A percentile compares a stretch with the other conserved stretches of the same genome.
Evolutionary conservation across 139 green algal genomes (phyloP).

Genomic region (Picochlorum sp.): DNA sequence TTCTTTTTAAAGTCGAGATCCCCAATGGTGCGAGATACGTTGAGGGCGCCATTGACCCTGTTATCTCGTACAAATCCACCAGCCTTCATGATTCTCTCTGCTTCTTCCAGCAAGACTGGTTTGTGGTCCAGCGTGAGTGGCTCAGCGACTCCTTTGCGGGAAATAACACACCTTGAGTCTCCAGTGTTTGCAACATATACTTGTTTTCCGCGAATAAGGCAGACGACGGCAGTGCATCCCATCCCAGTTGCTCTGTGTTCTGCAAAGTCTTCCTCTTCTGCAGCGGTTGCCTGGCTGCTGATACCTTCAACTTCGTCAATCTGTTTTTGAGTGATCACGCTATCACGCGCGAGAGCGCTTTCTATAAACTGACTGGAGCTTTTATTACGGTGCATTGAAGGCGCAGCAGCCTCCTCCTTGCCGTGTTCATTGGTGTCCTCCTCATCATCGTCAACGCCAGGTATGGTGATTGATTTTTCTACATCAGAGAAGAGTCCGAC

Average conservation of each 20-base stretch:
- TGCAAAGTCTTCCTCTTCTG: slow-evolving; percentile 10
- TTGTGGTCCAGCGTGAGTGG: slow-evolving; percentile 77
- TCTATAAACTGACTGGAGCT: too few species aligned
- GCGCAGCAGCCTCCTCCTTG: too few species aligned
- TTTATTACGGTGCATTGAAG: too few species aligned
- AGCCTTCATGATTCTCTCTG: slow-evolving; percentile 67
- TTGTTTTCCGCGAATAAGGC: slow-evolving; percentile 10
- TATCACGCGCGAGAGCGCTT: too few species aligned
- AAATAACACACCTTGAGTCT: slow-evolving; percentile 76
- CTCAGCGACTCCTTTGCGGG: slow-evolving; percentile 39
- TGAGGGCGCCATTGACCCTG: slow-evolving; percentile 89
- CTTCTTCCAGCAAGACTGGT: slow-evolving; percentile 64
- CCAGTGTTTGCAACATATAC: slow-evolving; percentile 44
- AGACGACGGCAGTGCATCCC: slow-evolving; percentile 27
- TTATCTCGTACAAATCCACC: slow-evolving; percentile 57
- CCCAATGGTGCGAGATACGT: slow-evolving; percentile 88
- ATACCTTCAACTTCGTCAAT: background rate
- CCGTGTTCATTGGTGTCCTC: too few species aligned
- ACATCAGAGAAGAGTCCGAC: too few species aligned
- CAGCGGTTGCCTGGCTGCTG: background rate
- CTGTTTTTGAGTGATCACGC: too few species aligned
- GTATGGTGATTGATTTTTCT: too few species aligned
- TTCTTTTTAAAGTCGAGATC: slow-evolving; percentile 94
- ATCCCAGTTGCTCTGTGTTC: slow-evolving; percentile 16
- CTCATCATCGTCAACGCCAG: too few species aligned